Base-by-base conservation (phyloP, 2,329 filamentous ascomycete genomes). In the Colletotrichum echinochloae region DNA sequence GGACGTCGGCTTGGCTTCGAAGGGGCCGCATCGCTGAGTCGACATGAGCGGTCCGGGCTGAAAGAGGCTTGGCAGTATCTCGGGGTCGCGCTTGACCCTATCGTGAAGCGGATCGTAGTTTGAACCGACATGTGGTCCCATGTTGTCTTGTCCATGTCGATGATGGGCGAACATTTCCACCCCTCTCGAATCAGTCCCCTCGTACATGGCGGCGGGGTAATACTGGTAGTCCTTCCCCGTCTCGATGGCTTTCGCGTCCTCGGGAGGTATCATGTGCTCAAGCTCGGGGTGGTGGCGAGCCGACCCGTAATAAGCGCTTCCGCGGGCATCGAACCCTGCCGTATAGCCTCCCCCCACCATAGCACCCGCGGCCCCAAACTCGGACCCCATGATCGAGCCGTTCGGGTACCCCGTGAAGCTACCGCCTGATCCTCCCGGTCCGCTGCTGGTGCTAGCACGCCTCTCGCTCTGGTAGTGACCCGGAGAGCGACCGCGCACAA, bases 401-500 rank as follows among this genome's bases (percentile, higher is more conserved):
- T 79, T 77, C 1, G 78, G 77, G 66, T 83, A 85, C n/a, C 82
- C 82, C 23, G 90, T 86, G 73, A 89, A 85, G 51, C 86, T 87
- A 28, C 90, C 88, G 46, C 89, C 88, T 0, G 90, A 90, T 18
- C 92, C 91, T 66, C 86, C 86, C 2, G 87, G 85, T 0, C 92
- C 91, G 76, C 91, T 93, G 75, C 90, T 89, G 3, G 90, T 86
- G 78, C 90, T 93, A 62, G 89, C 87, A 65, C 91, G 87, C 73
- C 91, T 84, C 74, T 91, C 90, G 54, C 91, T 89, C 76, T 92
- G 91, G 80, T 94, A 94, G 76, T 94, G 94, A 1, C 93, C 93
- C 0, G 93, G 93, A 9, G 92, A 95, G 33, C 93, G 89, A 7
- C 94, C 94, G 28, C 94, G 91, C n/a, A 96, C 93, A 74, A 97